These are phyloP conservation scores for Mycena maculata DNA, from an alignment of 768 basidiomycete genomes.

Conservation along the genomic window DNA sequence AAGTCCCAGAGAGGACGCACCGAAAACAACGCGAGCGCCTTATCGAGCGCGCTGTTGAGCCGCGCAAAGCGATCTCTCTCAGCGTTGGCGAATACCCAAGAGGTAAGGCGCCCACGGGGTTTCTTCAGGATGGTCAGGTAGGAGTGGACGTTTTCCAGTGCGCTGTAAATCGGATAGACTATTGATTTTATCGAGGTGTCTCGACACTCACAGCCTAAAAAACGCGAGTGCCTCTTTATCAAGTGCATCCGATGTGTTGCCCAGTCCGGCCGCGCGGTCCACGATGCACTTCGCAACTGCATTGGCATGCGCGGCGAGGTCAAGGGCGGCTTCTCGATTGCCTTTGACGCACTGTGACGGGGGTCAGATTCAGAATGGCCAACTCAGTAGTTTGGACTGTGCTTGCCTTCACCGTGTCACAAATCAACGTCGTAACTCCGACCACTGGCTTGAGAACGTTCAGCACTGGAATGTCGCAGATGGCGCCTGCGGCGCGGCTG, in stretches of 20 bases:
- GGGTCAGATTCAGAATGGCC: too few relatives aligned
- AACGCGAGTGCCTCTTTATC: background rate
- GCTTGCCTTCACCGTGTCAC: conserved; percentile 5
- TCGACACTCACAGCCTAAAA: background rate
- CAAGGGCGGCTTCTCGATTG: background rate
- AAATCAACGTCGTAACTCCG: background rate
- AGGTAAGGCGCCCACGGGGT: background rate
- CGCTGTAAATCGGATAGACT: background rate
- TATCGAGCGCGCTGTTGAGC: background rate
- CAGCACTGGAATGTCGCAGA: background rate
- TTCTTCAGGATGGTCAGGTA: background rate
- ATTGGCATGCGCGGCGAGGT: background rate
- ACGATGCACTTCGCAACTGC: background rate
- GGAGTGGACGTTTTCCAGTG: background rate
- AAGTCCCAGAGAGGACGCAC: background rate
- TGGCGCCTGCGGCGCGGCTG: background rate
- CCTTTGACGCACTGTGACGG: background rate
- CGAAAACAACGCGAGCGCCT: background rate
- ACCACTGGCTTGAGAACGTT: background rate
- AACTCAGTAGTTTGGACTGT: too few relatives aligned
- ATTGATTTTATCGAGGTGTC: too few relatives aligned
- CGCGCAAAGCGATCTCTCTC: background rate
- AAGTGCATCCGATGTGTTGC: background rate
- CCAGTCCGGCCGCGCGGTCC: background rate
- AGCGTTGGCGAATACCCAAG: background rate